Conservation (phyloP, 345 rosid genomes). For the Eucalyptus cloeziana region DNA sequence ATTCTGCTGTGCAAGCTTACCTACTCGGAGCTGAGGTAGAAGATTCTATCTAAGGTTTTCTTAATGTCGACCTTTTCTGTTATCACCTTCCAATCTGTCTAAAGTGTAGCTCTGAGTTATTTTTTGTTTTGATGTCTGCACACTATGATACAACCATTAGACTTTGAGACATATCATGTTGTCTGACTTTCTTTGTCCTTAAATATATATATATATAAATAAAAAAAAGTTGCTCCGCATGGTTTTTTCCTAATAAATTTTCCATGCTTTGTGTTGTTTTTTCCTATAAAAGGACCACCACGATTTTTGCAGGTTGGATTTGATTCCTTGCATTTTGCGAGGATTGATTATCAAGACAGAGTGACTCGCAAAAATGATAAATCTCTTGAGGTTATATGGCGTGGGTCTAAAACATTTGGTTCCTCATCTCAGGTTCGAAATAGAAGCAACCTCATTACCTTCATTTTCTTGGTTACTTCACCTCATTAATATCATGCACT, state of each 20-base stretch:
- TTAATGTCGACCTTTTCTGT: not conserved
- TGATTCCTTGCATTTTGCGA: slow-evolving; percentile 79
- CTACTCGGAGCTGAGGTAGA: slow-evolving; percentile 61
- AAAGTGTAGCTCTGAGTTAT: not conserved
- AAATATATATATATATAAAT: not conserved
- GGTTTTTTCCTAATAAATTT: not conserved
- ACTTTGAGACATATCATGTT: not conserved
- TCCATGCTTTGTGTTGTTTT: not conserved
- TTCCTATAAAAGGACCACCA: not conserved
- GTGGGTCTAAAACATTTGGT: slow-evolving; percentile 77
- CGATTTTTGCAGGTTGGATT: slow-evolving; percentile 47
- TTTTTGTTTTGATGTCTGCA: not conserved
- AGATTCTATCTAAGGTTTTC: not conserved
- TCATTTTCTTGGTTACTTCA: not conserved
- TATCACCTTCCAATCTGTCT: not conserved
- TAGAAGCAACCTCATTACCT: not conserved
- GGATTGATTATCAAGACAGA: slow-evolving; percentile 88
- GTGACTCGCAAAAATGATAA: slow-evolving; percentile 50
- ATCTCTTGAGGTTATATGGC: slow-evolving; percentile 77
- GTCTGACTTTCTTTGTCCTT: not conserved
- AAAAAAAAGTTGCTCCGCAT: not conserved
- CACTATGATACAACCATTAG: not conserved
- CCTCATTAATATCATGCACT: not conserved
- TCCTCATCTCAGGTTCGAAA: slow-evolving; percentile 65
- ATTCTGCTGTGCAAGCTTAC: slow-evolving; percentile 87